A percentile compares a stretch with the other conserved stretches of the same genome.
phyloP scores from a whole-genome alignment of 257 asterid species.

The Solanum tarapatanum region DNA sequence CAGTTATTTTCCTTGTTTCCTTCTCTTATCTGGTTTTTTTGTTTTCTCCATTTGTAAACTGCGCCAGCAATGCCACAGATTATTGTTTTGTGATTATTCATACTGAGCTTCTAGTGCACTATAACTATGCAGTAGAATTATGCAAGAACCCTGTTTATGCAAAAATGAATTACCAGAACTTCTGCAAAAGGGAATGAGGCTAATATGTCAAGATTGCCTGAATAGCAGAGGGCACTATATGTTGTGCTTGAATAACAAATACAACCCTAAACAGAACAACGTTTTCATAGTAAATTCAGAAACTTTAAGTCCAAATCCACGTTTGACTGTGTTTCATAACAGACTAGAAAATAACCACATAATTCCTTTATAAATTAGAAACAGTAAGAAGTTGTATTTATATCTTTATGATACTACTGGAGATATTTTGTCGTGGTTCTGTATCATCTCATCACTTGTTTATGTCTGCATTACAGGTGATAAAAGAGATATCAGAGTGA shows the following conservation, averaged over 20 bases:
- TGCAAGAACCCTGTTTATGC: slow-evolving; percentile 27
- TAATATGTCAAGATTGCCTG: slow-evolving; percentile 11
- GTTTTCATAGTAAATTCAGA: neutral
- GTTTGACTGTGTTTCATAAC: neutral
- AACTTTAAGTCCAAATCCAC: neutral
- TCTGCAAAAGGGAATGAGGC: slow-evolving; percentile 23
- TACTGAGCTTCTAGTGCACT: slow-evolving; percentile 18
- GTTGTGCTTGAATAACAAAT: neutral
- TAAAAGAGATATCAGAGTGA: neutral
- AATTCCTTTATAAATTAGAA: neutral
- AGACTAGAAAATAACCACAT: neutral
- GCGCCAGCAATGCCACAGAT: slow-evolving; percentile 24
- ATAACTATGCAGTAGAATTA: slow-evolving; percentile 22
- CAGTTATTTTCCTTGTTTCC: neutral
- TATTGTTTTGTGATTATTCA: slow-evolving; percentile 39
- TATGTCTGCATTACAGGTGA: neutral
- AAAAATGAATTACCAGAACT: slow-evolving; percentile 21
- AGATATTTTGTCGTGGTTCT: neutral
- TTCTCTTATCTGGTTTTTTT: neutral
- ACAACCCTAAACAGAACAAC: neutral
- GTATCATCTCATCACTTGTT: neutral
- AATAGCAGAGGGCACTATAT: slow-evolving; percentile 11
- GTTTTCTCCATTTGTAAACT: slow-evolving; percentile 6
- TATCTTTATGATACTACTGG: neutral
- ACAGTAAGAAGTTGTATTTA: neutral